Evolutionary conservation across 306 rosid species (phyloP), one percentile per base, ranked within the genome.

Genomic region (Dryas octopetala): DNA sequence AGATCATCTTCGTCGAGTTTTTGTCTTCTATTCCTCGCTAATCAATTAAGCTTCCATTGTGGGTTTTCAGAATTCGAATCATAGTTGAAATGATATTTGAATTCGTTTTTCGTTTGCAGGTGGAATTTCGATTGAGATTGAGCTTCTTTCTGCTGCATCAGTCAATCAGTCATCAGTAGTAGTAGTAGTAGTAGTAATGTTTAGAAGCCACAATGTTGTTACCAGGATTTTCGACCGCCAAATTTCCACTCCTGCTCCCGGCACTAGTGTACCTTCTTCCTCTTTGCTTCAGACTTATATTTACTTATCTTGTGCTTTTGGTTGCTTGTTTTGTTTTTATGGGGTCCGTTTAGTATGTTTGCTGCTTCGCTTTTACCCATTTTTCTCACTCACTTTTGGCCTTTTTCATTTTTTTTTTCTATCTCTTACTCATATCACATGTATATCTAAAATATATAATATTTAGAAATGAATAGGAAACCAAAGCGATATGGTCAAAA

Each of bases 191-290:
- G 82, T 45, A 74, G 84, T 85, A 80, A 90, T 94, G 96, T 88
- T 82, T 84, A 87, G 88, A 81, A 92, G 88, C 80, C 84, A 83
- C 88, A 95, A 95, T 88, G 80, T 95, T 68, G 89, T 70, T 77
- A 82, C 92, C 50, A 92, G 99, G 90, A 78, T 95, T 76, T 95
- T 95, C 66, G 63, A 92, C 78, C 97, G 99, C 75, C 97, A 95
- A 86, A 88, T 95, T 78, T 71, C 81, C 69, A 89, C 96, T 78
- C 92, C 96, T 78, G 81, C 91, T 80, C 96, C 97, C 45, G 97
- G 97, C 83, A 84, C 97, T 23, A 88, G 83, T 83, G 97, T 95
- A 86, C 54, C 17, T 70, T 71, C 78, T 81, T 76, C 9, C 66
- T 74, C 23, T 19, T 10, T 54, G 40, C 16, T 55, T 74, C 44